Evolutionary conservation across 1,139 yeast genomes (phyloP).

Genomic region (Hyphopichia khmerensis): DNA sequence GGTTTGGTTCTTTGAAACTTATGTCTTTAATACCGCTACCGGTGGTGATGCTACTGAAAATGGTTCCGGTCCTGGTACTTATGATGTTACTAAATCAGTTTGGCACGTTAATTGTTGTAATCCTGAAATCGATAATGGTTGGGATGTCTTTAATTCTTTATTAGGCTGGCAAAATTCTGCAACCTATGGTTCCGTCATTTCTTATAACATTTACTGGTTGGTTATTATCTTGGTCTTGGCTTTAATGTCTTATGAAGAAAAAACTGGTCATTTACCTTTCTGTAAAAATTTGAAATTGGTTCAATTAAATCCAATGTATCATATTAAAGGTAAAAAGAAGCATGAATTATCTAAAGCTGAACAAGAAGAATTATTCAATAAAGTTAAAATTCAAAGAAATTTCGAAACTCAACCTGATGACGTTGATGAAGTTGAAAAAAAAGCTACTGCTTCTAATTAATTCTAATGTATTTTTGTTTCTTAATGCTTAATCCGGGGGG

Average conservation of each 20-base stretch:
- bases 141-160: constrained; percentile 70
- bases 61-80: constrained; percentile 93
- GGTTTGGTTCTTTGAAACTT: constrained; percentile 78
- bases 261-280: constrained; percentile 37
- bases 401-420: constrained; percentile 19
- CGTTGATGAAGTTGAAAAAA: constrained; percentile 13
- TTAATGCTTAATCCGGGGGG: neutral
- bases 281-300: constrained; percentile 50
- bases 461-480: neutral
- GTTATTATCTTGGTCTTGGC: constrained; percentile 51
- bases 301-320: constrained; percentile 69
- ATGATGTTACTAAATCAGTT: constrained; percentile 70
- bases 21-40: constrained; percentile 57
- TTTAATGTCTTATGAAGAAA: constrained; percentile 72
- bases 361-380: constrained; percentile 52
- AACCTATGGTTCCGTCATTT: constrained; percentile 80
- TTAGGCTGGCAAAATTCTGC: constrained; percentile 51
- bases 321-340: constrained; percentile 67
- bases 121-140: constrained; percentile 83
- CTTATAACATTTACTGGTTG: constrained; percentile 85
- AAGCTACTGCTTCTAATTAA: neutral
- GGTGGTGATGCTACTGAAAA: constrained; percentile 90
- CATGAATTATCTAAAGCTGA: constrained; percentile 53
- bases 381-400: constrained; percentile 26
- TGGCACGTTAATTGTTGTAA: constrained; percentile 97